These are phyloP conservation scores for Globisporangium solare DNA, from an alignment of 352 stramenopile genomes.

Conservation along the genomic window DNA sequence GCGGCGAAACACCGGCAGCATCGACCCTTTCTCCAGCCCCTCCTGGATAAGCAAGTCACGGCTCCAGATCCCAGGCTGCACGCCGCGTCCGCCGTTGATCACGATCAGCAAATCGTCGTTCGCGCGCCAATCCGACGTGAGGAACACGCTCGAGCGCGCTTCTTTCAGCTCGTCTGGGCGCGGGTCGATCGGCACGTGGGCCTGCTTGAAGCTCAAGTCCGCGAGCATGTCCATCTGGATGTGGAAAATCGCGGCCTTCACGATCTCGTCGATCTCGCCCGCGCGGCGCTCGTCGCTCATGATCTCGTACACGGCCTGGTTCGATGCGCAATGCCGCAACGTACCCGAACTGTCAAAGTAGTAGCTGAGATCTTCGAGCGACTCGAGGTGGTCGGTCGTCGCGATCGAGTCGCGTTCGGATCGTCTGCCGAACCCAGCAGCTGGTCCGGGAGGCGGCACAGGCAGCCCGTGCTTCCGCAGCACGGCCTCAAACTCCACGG, in stretches of 20 bases:
- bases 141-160: slow-evolving; percentile 61
- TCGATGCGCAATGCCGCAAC: slow-evolving; percentile 63
- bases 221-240: slow-evolving; percentile 84
- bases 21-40: slow-evolving; percentile 67
- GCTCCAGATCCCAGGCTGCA: slow-evolving; percentile 77
- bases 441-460: slow-evolving; percentile 11
- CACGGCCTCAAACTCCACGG: slow-evolving; percentile 26
- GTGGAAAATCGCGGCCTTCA: slow-evolving; percentile 80
- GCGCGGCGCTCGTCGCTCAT: slow-evolving; percentile 70
- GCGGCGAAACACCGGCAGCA: slow-evolving; percentile 61
- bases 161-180: slow-evolving; percentile 60
- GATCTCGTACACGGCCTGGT: slow-evolving; percentile 69
- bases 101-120: slow-evolving; percentile 63
- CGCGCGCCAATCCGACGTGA: slow-evolving; percentile 61
- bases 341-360: slow-evolving; percentile 72
- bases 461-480: slow-evolving; percentile 45
- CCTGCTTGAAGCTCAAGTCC: slow-evolving; percentile 71
- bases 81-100: slow-evolving; percentile 60
- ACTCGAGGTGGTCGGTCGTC: slow-evolving; percentile 64
- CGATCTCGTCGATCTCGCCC: slow-evolving; percentile 69
- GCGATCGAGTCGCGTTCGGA: slow-evolving; percentile 34
- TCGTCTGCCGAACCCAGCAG: slow-evolving; percentile 8
- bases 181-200: slow-evolving; percentile 54
- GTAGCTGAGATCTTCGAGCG: slow-evolving; percentile 71
- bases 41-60: slow-evolving; percentile 73